Base-by-base conservation (phyloP, 257 asterid species). In the Solanum commersonii region DNA sequence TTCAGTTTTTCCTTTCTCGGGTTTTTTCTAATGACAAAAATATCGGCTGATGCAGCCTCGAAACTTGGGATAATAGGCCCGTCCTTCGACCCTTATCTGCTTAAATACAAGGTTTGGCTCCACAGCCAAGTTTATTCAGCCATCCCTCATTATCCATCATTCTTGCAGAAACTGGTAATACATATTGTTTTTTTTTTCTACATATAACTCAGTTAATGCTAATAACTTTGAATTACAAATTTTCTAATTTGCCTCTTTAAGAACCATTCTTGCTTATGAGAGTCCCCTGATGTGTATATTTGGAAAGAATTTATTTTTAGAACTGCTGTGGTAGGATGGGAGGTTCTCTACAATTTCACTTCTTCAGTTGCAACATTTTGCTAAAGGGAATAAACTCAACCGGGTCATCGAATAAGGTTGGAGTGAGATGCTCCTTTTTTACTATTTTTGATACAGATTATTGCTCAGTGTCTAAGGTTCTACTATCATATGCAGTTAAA, bases 331-430 rank as follows among this genome's bases (percentile, higher is more conserved):
- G 16, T 68, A 84, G 84, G 87, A 85, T 85, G 87, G 89, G 78
- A 85, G 68, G 72, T 68, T 90, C 88, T 8, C 34, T 70, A 18
- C 85, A 65, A 76, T 70, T 73, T 83, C 84, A 74, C 27, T 65
- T 67, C 73, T 86, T 86, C 67, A 90, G 86, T 65, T 63, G 46
- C 88, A 44, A 65, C 23, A 85, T 88, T 85, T 79, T 90, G 56
- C 90, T 22, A 27, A 92, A 89, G 87, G 88, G 79, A 37, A 86
- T 86, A 8, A 87, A 68, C 34, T 31, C 90, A 84, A 35, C 59
- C 49, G 76, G 52, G 68, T 85, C 59, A 52, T 40, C 86, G 27
- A 86, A 87, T 56, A 93, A 93, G 95, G 96, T 84, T 86, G 87
- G 91, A 68, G 11, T 59, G 67, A 63, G 59, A 70, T 37, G 38